Evolutionary conservation across 257 asterid species (phyloP).

Genomic region (Catharanthus roseus): DNA sequence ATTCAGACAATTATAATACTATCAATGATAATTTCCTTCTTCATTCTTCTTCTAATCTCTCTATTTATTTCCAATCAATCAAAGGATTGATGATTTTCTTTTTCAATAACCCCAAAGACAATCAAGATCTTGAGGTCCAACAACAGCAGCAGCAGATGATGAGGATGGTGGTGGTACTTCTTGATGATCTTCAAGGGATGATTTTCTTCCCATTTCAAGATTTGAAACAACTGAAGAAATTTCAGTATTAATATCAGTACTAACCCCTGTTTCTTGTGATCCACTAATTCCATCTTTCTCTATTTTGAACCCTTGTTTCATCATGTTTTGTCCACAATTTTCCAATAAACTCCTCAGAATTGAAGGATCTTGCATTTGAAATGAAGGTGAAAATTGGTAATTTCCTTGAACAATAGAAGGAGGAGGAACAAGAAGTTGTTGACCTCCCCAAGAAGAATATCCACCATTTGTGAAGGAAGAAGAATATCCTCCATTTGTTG

Average conservation of each 20-base stretch:
- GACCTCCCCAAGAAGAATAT: conserved; percentile 44
- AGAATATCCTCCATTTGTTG: too few species aligned
- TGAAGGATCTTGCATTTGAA: conserved; percentile 28
- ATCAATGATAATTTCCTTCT: neutral
- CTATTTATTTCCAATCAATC: neutral
- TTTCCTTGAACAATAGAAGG: conserved; percentile 34
- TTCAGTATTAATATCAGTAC: conserved; percentile 38
- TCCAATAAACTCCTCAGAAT: conserved; percentile 25
- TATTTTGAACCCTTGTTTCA: conserved; percentile 32
- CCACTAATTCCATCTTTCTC: conserved; percentile 34
- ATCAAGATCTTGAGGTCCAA: conserved; percentile 47
- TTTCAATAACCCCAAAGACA: conserved; percentile 56
- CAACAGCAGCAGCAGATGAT: too few species aligned
- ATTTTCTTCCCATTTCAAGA: conserved; percentile 44
- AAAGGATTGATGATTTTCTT: too few species aligned
- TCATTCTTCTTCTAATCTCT: conserved; percentile 7
- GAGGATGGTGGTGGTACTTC: conserved; percentile 21
- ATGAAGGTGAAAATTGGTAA: conserved; percentile 21
- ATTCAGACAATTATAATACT: conserved; percentile 4
- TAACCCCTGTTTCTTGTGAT: conserved; percentile 48
- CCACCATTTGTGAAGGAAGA: too few species aligned
- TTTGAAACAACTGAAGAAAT: conserved; percentile 49
- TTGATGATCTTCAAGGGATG: conserved; percentile 37
- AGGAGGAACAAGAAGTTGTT: conserved; percentile 15
- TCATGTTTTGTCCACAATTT: conserved; percentile 34